Percentiles rank a stretch among this genome's conserved stretches.
Evolutionary conservation across 176 grass and related monocot genomes (phyloP).

Genomic region (Metroxylon sagu): DNA sequence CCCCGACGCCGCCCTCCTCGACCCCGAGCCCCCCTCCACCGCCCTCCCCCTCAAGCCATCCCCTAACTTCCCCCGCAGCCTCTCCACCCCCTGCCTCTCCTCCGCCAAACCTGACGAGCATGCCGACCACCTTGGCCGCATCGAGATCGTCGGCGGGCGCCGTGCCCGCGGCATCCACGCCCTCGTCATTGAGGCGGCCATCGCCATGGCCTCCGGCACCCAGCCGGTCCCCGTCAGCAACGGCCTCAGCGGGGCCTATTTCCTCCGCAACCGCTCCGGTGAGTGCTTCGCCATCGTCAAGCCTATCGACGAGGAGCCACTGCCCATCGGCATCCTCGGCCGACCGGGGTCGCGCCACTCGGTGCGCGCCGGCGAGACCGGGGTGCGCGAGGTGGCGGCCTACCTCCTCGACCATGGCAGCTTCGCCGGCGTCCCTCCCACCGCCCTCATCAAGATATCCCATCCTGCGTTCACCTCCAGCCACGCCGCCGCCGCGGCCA

Average conservation of each 20-base stretch:
- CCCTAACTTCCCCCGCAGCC: conserved; percentile 30
- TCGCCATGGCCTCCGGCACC: conserved; percentile 44
- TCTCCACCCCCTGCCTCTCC: conserved; percentile 56
- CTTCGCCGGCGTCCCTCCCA: conserved; percentile 73
- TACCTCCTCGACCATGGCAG: conserved; percentile 78
- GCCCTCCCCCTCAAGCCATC: conserved; percentile 26
- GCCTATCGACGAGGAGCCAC: conserved; percentile 31
- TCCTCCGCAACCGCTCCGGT: conserved; percentile 41
- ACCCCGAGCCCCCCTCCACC: conserved; percentile 15
- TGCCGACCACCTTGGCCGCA: conserved; percentile 26
- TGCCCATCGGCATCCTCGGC: not conserved
- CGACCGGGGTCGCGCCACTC: not conserved
- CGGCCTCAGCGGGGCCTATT: conserved; percentile 44
- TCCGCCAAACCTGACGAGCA: not conserved
- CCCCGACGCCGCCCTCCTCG: conserved; percentile 21
- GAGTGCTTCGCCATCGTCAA: conserved; percentile 76
- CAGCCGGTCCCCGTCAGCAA: conserved; percentile 36
- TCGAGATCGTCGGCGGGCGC: conserved; percentile 43
- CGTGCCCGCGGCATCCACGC: conserved; percentile 38
- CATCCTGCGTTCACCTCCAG: conserved; percentile 12
- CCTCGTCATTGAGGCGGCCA: conserved; percentile 57
- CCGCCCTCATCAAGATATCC: conserved; percentile 60
- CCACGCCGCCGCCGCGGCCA: conserved; percentile 2
- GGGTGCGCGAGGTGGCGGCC: conserved; percentile 70
- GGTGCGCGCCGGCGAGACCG: conserved; percentile 25